Evolutionary conservation across 805 yeast genomes (phyloP).

Genomic region (Spathaspora arborariae): DNA sequence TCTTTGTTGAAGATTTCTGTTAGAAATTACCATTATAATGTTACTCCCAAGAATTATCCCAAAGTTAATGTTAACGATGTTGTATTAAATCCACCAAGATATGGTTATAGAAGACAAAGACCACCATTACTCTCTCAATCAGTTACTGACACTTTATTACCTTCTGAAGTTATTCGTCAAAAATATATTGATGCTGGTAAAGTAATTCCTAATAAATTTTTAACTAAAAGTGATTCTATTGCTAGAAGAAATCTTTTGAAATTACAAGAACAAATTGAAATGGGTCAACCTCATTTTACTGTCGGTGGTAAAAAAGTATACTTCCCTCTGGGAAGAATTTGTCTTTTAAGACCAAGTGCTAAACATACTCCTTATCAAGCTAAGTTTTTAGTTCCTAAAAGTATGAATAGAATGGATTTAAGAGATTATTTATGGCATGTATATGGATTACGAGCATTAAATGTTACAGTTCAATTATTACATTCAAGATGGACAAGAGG

Average conservation of each 20-base stretch:
- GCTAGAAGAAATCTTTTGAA: slow-evolving; percentile 36
- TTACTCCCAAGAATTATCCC: slow-evolving; percentile 32
- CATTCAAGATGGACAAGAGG: slow-evolving; percentile 64
- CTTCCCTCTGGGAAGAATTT: slow-evolving; percentile 82
- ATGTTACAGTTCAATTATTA: slow-evolving; percentile 79
- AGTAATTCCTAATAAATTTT: slow-evolving; percentile 40
- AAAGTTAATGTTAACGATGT: slow-evolving; percentile 38
- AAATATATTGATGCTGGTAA: slow-evolving; percentile 35
- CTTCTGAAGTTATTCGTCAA: slow-evolving; percentile 31
- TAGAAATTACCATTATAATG: slow-evolving; percentile 29
- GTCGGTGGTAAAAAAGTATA: slow-evolving; percentile 74
- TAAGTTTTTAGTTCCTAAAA: slow-evolving; percentile 88
- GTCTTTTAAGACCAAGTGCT: slow-evolving; percentile 86
- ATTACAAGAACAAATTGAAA: slow-evolving; percentile 38
- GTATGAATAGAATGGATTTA: slow-evolving; percentile 89
- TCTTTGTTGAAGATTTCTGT: slow-evolving; percentile 9
- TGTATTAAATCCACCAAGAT: slow-evolving; percentile 32
- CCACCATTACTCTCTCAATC: slow-evolving; percentile 35
- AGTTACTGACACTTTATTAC: slow-evolving; percentile 40
- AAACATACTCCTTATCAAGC: slow-evolving; percentile 97
- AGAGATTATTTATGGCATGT: slow-evolving; percentile 90
- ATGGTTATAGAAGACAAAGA: slow-evolving; percentile 37
- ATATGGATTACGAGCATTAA: slow-evolving; percentile 86
- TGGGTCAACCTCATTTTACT: slow-evolving; percentile 72
- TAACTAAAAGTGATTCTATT: slow-evolving; percentile 30